Evolutionary conservation across 495 filamentous ascomycete species (phyloP).

Genomic region (Chaetomium cochliodes): DNA sequence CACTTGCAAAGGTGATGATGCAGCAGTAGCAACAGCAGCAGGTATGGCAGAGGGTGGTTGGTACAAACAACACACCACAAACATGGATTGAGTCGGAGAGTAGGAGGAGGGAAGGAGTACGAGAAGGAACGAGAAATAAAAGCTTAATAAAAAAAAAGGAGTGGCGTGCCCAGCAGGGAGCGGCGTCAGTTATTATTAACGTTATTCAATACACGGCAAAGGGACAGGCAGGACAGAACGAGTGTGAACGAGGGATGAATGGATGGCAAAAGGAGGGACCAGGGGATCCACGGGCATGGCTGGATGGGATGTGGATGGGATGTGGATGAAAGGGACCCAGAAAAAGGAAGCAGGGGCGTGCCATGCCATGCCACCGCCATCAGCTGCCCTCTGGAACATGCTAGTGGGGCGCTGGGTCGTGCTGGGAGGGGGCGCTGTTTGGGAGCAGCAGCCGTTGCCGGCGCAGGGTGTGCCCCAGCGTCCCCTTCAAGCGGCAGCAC

Average conservation of each 20-base stretch:
- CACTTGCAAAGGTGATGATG: neutral
- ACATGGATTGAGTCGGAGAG: neutral
- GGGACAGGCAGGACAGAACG: neutral
- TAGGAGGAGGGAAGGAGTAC: neutral
- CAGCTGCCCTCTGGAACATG: constrained; percentile 1
- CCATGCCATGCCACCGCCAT: constrained; percentile 2
- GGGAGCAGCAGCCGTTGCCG: neutral
- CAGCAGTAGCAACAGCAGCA: neutral
- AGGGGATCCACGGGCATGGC: too few species aligned
- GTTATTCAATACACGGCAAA: constrained; percentile 14
- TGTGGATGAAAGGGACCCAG: constrained; percentile 7
- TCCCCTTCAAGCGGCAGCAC: too few species aligned
- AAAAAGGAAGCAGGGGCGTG: constrained; percentile 12
- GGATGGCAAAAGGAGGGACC: constrained; percentile 6
- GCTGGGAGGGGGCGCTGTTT: neutral
- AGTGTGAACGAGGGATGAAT: constrained; percentile 17
- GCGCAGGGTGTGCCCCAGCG: too few species aligned
- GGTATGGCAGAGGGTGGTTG: neutral
- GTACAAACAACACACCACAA: neutral
- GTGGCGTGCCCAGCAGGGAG: constrained; percentile 4
- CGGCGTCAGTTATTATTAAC: constrained; percentile 17
- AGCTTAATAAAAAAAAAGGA: constrained; percentile 15
- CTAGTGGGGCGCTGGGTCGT: neutral
- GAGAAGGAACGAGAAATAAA: constrained; percentile 11
- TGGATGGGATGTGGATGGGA: neutral